Conservation (phyloP, 2,329 filamentous ascomycete species). For the Sarocladium oryzae region DNA sequence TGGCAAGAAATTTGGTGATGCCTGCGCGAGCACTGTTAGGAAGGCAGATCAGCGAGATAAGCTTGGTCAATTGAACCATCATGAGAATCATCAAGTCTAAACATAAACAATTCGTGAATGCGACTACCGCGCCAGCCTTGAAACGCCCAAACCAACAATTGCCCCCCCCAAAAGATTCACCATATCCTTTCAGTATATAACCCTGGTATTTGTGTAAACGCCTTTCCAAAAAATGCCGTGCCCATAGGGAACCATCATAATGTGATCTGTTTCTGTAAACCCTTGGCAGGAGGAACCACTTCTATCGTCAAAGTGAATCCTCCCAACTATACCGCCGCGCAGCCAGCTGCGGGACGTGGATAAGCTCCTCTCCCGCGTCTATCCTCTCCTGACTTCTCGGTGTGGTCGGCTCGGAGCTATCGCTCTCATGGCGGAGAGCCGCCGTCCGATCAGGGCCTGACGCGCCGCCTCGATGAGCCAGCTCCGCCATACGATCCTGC, state of each 20-base stretch:
- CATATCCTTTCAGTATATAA: too few species aligned
- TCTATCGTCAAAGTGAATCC: constrained; percentile 25
- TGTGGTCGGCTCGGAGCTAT: constrained; percentile 9
- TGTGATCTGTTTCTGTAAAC: too few species aligned
- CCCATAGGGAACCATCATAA: too few species aligned
- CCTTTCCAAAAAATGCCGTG: neutral
- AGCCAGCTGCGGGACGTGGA: constrained; percentile 46
- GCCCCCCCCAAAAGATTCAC: neutral
- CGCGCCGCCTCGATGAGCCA: constrained; percentile 22
- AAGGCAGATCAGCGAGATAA: too few species aligned
- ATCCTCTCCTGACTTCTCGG: constrained; percentile 10
- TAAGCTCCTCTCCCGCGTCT: constrained; percentile 32
- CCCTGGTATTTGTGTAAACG: neutral
- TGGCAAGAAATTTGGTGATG: constrained; percentile 56
- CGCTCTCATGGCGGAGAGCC: neutral
- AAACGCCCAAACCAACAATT: too few species aligned
- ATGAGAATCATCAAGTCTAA: too few species aligned
- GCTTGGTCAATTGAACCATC: too few species aligned
- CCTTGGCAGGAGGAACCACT: too few species aligned
- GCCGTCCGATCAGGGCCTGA: neutral
- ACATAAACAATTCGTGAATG: too few species aligned
- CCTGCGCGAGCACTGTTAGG: too few species aligned
- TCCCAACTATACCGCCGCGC: constrained; percentile 48
- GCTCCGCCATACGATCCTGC: constrained; percentile 33
- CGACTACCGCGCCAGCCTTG: too few species aligned